Conservation (phyloP, 768 basidiomycete genomes). For the Boletellus emodensis region DNA sequence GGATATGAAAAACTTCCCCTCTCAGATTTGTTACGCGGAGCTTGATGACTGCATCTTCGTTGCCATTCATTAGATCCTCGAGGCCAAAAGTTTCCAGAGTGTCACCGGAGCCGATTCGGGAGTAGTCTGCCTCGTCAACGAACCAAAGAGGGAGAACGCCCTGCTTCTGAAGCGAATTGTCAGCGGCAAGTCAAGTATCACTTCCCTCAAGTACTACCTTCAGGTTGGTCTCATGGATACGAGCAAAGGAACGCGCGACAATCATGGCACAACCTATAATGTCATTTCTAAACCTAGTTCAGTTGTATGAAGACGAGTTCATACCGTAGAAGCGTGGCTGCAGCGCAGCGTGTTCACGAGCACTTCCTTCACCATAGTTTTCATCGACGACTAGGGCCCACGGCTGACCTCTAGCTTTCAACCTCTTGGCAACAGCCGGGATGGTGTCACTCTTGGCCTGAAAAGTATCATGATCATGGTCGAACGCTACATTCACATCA, state of each 20-base stretch:
- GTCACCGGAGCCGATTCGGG: constrained; percentile 79
- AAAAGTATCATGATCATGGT: constrained; percentile 50
- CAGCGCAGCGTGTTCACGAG: constrained; percentile 94
- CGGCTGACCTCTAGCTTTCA: constrained; percentile 77
- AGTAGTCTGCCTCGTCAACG: constrained; percentile 79
- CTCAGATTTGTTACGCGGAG: constrained; percentile 63
- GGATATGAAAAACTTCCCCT: constrained; percentile 64
- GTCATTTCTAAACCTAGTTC: background rate
- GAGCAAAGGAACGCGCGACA: constrained; percentile 89
- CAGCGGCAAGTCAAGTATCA: background rate
- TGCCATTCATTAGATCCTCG: constrained; percentile 51
- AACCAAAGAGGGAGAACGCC: constrained; percentile 97
- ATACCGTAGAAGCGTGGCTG: constrained; percentile 92
- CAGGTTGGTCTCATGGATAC: constrained; percentile 97
- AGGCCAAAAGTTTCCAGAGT: constrained; percentile 82
- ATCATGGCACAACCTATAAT: constrained; percentile 76
- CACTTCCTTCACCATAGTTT: constrained; percentile 97
- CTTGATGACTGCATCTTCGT: constrained; percentile 40
- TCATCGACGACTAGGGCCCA: constrained; percentile 96
- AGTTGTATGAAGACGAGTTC: constrained; percentile 2
- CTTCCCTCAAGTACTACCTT: constrained; percentile 50
- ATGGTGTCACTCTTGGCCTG: constrained; percentile 69
- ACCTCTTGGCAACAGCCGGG: constrained; percentile 84
- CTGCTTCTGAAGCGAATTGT: constrained; percentile 69
- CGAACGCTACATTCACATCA: constrained; percentile 87